Percentiles rank a stretch among this genome's conserved stretches.
Evolutionary conservation across 2,329 filamentous ascomycete genomes (phyloP).

Genomic region (Aciculosporium take): DNA sequence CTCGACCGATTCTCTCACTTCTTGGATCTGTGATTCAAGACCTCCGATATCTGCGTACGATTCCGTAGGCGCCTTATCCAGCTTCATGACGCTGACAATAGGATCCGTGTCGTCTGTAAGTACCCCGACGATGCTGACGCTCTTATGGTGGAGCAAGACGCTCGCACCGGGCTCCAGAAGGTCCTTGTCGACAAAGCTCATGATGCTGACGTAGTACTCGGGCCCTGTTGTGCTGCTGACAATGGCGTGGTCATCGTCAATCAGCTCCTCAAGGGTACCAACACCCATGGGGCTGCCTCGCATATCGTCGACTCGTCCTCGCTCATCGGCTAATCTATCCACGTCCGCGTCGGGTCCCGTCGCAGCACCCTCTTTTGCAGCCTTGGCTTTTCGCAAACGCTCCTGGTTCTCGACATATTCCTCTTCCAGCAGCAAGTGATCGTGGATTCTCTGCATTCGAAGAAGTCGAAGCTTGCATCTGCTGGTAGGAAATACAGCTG

Average conservation of each 20-base stretch:
- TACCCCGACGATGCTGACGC: constrained; percentile 92
- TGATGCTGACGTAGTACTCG: constrained; percentile 99
- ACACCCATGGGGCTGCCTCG: constrained; percentile 97
- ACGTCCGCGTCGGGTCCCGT: constrained; percentile 56
- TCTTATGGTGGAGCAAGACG: constrained; percentile 93
- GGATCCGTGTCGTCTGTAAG: constrained; percentile 93
- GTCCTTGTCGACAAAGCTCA: constrained; percentile 99
- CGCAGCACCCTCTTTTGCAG: constrained; percentile 53
- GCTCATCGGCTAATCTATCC: constrained; percentile 87
- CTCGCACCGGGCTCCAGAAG: constrained; percentile 91
- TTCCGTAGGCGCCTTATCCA: constrained; percentile 96
- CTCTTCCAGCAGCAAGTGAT: constrained; percentile 90
- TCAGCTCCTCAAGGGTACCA: constrained; percentile 93
- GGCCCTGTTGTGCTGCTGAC: constrained; percentile 94
- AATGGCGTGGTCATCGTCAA: constrained; percentile 97
- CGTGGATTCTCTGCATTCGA: constrained; percentile 96
- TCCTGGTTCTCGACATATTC: constrained; percentile 99
- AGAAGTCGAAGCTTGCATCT: constrained; percentile 95
- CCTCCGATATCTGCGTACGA: constrained; percentile 98
- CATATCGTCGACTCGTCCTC: constrained; percentile 94
- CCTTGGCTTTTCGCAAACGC: constrained; percentile 82
- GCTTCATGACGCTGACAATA: constrained; percentile 94
- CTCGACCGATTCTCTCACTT: constrained; percentile 94
- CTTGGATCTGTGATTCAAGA: constrained; percentile 87
- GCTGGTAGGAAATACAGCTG: constrained; percentile 84